Conservation (phyloP, 805 yeast species). For the Cyberlindnera mycetangii region DNA sequence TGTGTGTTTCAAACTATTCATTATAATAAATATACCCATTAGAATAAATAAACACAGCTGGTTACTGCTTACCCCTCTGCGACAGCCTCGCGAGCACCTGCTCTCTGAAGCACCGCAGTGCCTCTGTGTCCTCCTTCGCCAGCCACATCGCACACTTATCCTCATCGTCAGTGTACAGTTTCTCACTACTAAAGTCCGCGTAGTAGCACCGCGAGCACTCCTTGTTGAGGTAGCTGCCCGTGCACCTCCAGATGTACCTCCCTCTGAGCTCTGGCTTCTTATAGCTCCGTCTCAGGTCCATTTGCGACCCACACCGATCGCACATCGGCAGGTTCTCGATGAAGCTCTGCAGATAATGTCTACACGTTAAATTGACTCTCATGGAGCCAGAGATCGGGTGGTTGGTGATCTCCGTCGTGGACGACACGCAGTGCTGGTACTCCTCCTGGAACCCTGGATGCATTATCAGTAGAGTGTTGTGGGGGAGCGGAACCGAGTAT, state of each 20-base stretch:
- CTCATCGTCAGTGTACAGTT: conserved; percentile 33
- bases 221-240: conserved; percentile 39
- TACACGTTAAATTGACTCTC: conserved; percentile 63
- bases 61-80: not conserved
- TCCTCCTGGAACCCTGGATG: conserved; percentile 78
- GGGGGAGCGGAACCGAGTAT: conserved; percentile 60
- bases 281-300: conserved; percentile 56
- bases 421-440: conserved; percentile 62
- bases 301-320: conserved; percentile 34
- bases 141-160: conserved; percentile 43
- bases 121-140: conserved; percentile 38
- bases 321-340: conserved; percentile 41
- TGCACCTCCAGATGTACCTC: conserved; percentile 67
- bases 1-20: too few relatives aligned
- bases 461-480: conserved; percentile 70
- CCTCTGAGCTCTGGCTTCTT: conserved; percentile 47
- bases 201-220: conserved; percentile 49
- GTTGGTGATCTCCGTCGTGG: conserved; percentile 38
- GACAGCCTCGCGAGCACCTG: conserved; percentile 6
- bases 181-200: conserved; percentile 43
- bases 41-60: too few relatives aligned
- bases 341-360: conserved; percentile 47
- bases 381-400: conserved; percentile 48
- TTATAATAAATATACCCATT: too few relatives aligned
- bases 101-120: conserved; percentile 20